Conservation (phyloP, 2,329 filamentous ascomycete genomes). For the Aspergillus ibericus region DNA sequence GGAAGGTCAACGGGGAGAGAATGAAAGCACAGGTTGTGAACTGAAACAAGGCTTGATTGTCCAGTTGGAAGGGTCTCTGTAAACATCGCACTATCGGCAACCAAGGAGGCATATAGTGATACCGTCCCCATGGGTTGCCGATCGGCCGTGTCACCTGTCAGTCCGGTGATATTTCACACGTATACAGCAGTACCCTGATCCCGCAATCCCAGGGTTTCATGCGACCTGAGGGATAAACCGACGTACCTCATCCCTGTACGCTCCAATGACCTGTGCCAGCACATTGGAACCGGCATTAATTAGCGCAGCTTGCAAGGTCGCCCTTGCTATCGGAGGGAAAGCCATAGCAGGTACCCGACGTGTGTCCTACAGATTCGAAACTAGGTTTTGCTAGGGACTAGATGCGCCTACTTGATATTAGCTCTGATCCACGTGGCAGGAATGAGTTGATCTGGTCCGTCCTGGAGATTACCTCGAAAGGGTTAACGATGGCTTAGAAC, state of each 20-base stretch:
- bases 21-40: constrained; percentile 57
- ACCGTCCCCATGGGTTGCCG: not conserved
- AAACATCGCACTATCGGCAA: not conserved
- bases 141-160: not conserved
- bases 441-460: not conserved
- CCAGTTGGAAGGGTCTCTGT: constrained; percentile 48
- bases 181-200: not conserved
- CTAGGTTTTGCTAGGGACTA: not conserved
- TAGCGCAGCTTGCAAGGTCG: constrained; percentile 55
- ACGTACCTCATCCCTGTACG: constrained; percentile 48
- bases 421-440: not conserved
- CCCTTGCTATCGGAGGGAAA: constrained; percentile 51
- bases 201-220: not conserved
- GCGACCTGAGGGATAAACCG: constrained; percentile 12
- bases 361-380: not conserved
- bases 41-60: constrained; percentile 52
- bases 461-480: not conserved
- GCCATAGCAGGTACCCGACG: constrained; percentile 20
- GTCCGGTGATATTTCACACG: not conserved
- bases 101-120: not conserved
- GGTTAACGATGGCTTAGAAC: not conserved
- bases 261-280: constrained; percentile 55
- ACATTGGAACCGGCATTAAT: constrained; percentile 57
- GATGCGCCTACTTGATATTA: not conserved
- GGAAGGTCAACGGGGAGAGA: constrained; percentile 57